These are phyloP conservation scores for Fusarium sublunatum DNA, from an alignment of 2,329 filamentous ascomycete species.

Conservation along the genomic window DNA sequence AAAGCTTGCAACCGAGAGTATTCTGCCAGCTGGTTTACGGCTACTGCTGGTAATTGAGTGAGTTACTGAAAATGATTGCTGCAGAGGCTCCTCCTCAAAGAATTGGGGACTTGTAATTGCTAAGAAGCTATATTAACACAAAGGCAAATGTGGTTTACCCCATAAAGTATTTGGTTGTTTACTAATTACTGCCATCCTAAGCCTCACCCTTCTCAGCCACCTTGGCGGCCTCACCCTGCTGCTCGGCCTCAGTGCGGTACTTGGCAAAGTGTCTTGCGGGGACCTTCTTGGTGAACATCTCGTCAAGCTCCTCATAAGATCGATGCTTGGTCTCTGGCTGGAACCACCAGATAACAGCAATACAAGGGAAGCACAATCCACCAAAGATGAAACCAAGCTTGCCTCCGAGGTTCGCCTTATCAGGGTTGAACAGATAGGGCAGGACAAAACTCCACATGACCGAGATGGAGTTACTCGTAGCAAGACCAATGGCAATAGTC, in stretches of 20 bases:
- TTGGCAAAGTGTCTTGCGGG: slow-evolving; percentile 6
- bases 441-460: slow-evolving; percentile 19
- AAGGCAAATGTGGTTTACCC: too few relatives aligned
- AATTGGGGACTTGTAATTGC: too few relatives aligned
- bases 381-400: slow-evolving; percentile 22
- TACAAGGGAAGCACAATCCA: not conserved
- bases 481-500: slow-evolving; percentile 18
- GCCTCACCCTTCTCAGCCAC: too few relatives aligned
- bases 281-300: slow-evolving; percentile 21
- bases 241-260: not conserved
- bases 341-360: slow-evolving; percentile 21
- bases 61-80: too few relatives aligned
- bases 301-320: slow-evolving; percentile 29
- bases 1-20: too few relatives aligned
- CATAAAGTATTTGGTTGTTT: too few relatives aligned
- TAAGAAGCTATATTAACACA: too few relatives aligned
- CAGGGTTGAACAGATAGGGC: slow-evolving; percentile 23
- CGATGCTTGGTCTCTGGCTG: slow-evolving; percentile 32
- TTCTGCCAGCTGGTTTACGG: too few relatives aligned
- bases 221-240: too few relatives aligned
- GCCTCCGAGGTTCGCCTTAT: slow-evolving; percentile 22
- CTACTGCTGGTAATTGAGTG: too few relatives aligned
- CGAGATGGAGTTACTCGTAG: not conserved
- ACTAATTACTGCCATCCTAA: too few relatives aligned
- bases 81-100: too few relatives aligned